A percentile compares a stretch with the other conserved stretches of the same genome.
Evolutionary conservation across 352 stramenopile species (phyloP).

Genomic region (Halophytophthora batemanensis): DNA sequence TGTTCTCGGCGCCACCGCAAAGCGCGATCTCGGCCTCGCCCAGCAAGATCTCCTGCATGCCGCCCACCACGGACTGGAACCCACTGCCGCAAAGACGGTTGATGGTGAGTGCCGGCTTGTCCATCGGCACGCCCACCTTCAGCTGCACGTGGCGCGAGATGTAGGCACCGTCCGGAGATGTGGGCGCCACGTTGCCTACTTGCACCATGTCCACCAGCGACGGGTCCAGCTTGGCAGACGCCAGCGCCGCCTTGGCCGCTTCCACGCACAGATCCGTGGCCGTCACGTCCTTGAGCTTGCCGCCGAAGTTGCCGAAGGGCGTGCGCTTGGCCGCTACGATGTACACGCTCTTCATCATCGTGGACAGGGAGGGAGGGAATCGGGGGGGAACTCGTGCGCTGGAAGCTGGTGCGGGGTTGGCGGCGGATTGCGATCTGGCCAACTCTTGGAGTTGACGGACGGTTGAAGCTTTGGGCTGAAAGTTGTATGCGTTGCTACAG

Average conservation of each 20-base stretch:
- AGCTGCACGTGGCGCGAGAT: conserved; percentile 95
- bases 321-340: conserved; percentile 96
- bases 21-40: conserved; percentile 89
- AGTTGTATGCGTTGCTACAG: neutral
- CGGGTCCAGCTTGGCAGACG: conserved; percentile 81
- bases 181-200: conserved; percentile 97
- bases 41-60: conserved; percentile 89
- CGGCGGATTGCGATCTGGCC: neutral
- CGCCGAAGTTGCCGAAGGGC: conserved; percentile 93
- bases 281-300: conserved; percentile 91
- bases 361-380: conserved; percentile 23
- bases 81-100: conserved; percentile 97
- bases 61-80: conserved; percentile 95
- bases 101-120: conserved; percentile 93
- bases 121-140: conserved; percentile 84
- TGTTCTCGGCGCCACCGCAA: conserved; percentile 93
- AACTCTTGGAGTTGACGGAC: too few relatives aligned
- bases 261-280: conserved; percentile 90
- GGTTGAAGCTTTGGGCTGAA: too few relatives aligned
- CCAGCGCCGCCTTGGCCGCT: conserved; percentile 84
- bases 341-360: conserved; percentile 88
- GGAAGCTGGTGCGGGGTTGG: conserved; percentile 3
- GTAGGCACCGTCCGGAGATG: conserved; percentile 92
- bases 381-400: neutral
- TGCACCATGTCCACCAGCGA: conserved; percentile 90